Evolutionary conservation across 371 early-diverging fungal species (phyloP), one percentile per base, ranked within the genome.

Genomic region (Umbelopsis sp.): DNA sequence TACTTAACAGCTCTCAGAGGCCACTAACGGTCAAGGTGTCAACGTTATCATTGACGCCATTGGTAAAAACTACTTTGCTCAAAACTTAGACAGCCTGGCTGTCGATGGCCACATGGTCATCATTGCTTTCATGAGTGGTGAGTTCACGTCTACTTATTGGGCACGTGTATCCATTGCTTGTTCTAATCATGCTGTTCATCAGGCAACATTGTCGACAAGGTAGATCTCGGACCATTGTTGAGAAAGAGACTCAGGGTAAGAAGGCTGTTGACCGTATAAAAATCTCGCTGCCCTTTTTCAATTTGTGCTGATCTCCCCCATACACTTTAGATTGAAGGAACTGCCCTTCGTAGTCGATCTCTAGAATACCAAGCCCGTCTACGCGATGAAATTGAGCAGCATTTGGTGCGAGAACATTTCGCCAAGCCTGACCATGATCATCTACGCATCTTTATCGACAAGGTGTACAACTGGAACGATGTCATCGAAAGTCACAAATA

Each of bases 101-200:
- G 14, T 80, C 5, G 94, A 93, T 75, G 93, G 92, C 7, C 86
- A 88, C 50, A 87, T 92, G 87, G 89, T 90, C 35, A 81, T 93
- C 63, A 81, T 92, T 25, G 91, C 88, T 4, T 80, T 82, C 37
- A 73, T 92, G 78, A 86, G 87, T 65, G 88, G 90, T 77, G 71
- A 51, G 37, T 10, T n/a, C 48, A 6, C 48, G 16, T 18, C 8
- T 10, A 16, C 11, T 41, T 41, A 1, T 41, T 41, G 0, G 12
- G 41, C 41, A 10, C 7, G 1, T 41, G 7, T 7, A 41, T 41
- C 41, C 4, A 41, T 41, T 41, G 12, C 41, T 11, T 22, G 22
- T 22, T 22, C 22, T 51, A 12, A 52, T 25, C 50, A 48, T 24
- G 46, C 18, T 6, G 25, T 22, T 8, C 11, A 20, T 7, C 57